Base-by-base conservation (phyloP, 2,329 filamentous ascomycete genomes). In the Cyanodermella asteris region DNA sequence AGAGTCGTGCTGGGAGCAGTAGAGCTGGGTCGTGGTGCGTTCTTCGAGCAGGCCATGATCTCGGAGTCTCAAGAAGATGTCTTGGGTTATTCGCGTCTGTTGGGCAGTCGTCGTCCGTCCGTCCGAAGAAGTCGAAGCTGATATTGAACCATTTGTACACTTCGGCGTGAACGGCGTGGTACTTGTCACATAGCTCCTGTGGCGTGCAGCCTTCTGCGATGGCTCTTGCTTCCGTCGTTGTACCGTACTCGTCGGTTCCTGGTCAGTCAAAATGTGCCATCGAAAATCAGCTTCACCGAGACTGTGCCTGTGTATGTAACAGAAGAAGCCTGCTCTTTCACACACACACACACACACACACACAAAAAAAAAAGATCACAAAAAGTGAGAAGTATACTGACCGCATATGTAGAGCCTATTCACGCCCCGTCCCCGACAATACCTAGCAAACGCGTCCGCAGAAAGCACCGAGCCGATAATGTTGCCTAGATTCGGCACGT, bases 91-190 rank as follows among this genome's bases (percentile, higher is more conserved):
- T 36, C 80, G 66, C 13, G 81, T 93, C 51, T 94, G 87, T 40
- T 87, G 66, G 27, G 65, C 52, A n/a, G 84, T 94, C 3, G 82
- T 56, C 7, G 57, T 61, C 80, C 5, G 87, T 94, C 31, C 82
- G 73, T 33, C 82, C 87, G 45, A 94, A 97, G 49, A 82, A 72
- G 52, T 94, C 84, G 45, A 94, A 94, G 30, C 65, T 71, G 42
- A 94, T 84, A 43, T 81, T 69, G 55, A 97, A 97, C 80, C 84
- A 93, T 48, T 90, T 66, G 50, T 94, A 94, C 36, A 93, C 74
- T 24, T 75, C 77, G 39, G 80, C 70, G 53, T 93, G 84, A 30
- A 91, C 69, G 40, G 68, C 69, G 53, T 90, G 77, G 58, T 90
- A 93, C 55, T 93, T 90, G 50, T 76, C 68, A 55, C 84, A 93